Percentiles rank a stretch among this genome's conserved stretches.
Conservation (phyloP, 2,329 filamentous ascomycete genomes). For the Venturiaceae sp. region DNA sequence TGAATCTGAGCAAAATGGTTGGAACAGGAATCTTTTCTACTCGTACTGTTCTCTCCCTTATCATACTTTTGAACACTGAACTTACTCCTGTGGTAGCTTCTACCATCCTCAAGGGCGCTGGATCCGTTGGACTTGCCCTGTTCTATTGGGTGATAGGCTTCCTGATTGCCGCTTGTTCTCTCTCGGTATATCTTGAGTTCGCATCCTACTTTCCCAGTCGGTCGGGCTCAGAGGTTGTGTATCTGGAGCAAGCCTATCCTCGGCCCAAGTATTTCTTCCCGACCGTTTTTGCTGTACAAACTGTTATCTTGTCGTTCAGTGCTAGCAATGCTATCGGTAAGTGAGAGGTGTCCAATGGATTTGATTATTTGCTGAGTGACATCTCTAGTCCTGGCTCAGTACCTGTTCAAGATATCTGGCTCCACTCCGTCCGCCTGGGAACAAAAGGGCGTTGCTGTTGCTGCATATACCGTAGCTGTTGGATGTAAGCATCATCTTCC, state of each 20-base stretch:
- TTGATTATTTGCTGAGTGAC: neutral
- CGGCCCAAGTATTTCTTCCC: neutral
- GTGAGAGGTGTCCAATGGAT: neutral
- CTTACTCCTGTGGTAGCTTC: neutral
- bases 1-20: constrained; percentile 5
- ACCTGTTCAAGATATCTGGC: constrained; percentile 38
- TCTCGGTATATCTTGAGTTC: constrained; percentile 7
- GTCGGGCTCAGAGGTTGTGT: neutral
- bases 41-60: neutral
- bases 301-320: neutral
- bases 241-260: constrained; percentile 7
- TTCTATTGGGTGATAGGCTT: constrained; percentile 7
- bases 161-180: neutral
- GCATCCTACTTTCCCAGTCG: constrained; percentile 19
- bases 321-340: neutral
- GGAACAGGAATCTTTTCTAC: constrained; percentile 9
- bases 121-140: constrained; percentile 7
- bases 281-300: neutral
- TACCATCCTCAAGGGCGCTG: neutral
- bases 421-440: neutral
- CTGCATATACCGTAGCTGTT: constrained; percentile 50
- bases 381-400: constrained; percentile 47
- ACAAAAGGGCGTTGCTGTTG: neutral
- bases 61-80: neutral
- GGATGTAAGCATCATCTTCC: constrained; percentile 34